Conservation (phyloP, 257 asterid genomes). For the Solanum appendiculatum region DNA sequence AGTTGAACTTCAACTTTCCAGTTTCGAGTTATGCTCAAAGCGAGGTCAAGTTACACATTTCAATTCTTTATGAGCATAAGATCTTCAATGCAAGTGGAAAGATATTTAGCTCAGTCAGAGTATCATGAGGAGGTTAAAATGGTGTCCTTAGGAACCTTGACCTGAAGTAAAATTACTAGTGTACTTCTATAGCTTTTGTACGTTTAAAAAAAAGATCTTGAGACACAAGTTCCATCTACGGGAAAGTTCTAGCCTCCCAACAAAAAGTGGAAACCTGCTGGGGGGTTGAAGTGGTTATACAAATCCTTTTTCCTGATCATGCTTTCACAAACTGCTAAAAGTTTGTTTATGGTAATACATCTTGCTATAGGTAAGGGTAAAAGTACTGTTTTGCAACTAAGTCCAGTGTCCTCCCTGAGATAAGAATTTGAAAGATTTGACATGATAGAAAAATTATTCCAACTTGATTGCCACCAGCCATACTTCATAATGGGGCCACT, state of each 20-base stretch:
- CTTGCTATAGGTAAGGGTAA: background rate
- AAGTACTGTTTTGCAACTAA: background rate
- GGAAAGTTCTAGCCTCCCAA: background rate
- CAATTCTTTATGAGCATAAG: background rate
- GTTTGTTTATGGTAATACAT: background rate
- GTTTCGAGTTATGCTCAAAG: background rate
- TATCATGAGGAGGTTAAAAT: background rate
- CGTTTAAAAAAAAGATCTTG: background rate
- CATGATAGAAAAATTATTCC: background rate
- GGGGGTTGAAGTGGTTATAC: background rate
- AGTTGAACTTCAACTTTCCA: background rate
- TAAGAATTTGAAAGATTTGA: background rate
- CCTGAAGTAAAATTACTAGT: background rate
- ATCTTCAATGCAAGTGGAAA: background rate
- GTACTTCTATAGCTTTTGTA: background rate
- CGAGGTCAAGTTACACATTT: background rate
- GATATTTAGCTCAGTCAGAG: background rate
- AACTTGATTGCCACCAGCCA: background rate
- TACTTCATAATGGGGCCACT: background rate
- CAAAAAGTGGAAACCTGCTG: background rate
- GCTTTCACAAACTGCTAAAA: background rate
- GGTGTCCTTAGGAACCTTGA: background rate
- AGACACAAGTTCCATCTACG: background rate
- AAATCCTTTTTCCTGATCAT: background rate
- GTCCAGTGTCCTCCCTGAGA: background rate